Evolutionary conservation across 2,329 filamentous ascomycete genomes (phyloP).

Genomic region (Claviceps sp.): DNA sequence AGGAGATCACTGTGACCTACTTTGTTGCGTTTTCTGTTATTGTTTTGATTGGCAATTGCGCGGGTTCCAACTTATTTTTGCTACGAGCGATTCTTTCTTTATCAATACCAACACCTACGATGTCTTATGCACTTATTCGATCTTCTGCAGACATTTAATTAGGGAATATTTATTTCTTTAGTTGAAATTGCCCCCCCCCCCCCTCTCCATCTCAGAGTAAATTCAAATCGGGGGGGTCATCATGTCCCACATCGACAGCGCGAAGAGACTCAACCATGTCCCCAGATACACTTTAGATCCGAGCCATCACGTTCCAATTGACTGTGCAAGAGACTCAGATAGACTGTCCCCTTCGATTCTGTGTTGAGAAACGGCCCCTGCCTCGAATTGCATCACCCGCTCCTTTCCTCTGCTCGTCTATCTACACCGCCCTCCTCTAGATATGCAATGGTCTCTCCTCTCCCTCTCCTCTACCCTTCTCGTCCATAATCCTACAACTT

Average conservation of each 20-base stretch:
- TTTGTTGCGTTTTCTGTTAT: not conserved
- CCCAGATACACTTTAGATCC: too few relatives aligned
- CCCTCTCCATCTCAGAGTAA: not conserved
- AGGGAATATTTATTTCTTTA: too few relatives aligned
- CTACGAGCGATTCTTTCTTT: not conserved
- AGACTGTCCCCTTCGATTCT: too few relatives aligned
- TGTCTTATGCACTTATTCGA: not conserved
- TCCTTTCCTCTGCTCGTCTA: too few relatives aligned
- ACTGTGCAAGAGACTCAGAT: too few relatives aligned
- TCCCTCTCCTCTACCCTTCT: too few relatives aligned
- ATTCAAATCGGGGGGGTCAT: not conserved
- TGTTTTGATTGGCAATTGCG: not conserved
- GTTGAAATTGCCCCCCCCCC: not conserved
- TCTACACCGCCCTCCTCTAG: slow-evolving; percentile 18
- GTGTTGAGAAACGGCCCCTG: too few relatives aligned
- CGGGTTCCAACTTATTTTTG: not conserved
- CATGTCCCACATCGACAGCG: not conserved
- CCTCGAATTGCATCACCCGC: too few relatives aligned
- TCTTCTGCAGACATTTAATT: not conserved
- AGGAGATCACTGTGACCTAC: not conserved
- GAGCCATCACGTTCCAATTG: too few relatives aligned
- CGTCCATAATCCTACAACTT: not conserved
- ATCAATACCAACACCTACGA: not conserved
- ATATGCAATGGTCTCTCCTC: slow-evolving; percentile 2
- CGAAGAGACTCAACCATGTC: slow-evolving; percentile 2